These are phyloP conservation scores for Ganoderma resinaceum DNA, from an alignment of 1,284 basidiomycete genomes.

Conservation along the genomic window DNA sequence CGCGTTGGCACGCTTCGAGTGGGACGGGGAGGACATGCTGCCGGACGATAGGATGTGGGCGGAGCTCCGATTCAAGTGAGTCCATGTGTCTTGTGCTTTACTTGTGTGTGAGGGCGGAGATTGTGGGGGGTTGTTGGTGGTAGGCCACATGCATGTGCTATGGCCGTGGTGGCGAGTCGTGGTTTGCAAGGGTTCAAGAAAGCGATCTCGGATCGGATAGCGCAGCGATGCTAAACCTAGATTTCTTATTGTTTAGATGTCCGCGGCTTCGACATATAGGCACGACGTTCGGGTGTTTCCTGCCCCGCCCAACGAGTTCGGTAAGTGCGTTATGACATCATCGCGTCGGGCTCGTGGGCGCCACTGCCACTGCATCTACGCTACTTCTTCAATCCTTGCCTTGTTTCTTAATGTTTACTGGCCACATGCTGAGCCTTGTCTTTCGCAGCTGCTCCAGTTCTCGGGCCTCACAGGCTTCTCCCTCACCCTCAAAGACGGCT, in stretches of 20 bases:
- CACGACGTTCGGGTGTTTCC: slow-evolving; percentile 63
- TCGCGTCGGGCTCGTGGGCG: not conserved
- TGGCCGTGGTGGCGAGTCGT: not conserved
- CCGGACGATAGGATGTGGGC: slow-evolving; percentile 79
- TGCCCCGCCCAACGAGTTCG: slow-evolving; percentile 63
- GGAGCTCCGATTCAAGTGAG: slow-evolving; percentile 65
- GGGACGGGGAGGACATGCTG: slow-evolving; percentile 72
- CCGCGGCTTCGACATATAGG: slow-evolving; percentile 65
- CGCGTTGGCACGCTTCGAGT: slow-evolving; percentile 66
- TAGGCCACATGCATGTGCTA: not conserved
- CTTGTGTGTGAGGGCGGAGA: not conserved
- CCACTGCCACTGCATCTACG: not conserved
- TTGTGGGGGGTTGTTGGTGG: not conserved
- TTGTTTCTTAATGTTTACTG: not conserved
- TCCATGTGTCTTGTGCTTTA: slow-evolving; percentile 26
- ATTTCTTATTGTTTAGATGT: slow-evolving; percentile 51
- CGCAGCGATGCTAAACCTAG: not conserved
- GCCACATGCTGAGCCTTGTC: not conserved
- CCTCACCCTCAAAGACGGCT: slow-evolving; percentile 61
- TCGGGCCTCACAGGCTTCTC: slow-evolving; percentile 64
- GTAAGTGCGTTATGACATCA: slow-evolving; percentile 47
- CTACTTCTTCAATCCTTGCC: not conserved
- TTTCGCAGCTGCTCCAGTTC: slow-evolving; percentile 68
- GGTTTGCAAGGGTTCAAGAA: not conserved
- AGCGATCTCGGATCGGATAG: not conserved